Conservation (phyloP, 331 rosid genomes). For the Cucumis variabilis region DNA sequence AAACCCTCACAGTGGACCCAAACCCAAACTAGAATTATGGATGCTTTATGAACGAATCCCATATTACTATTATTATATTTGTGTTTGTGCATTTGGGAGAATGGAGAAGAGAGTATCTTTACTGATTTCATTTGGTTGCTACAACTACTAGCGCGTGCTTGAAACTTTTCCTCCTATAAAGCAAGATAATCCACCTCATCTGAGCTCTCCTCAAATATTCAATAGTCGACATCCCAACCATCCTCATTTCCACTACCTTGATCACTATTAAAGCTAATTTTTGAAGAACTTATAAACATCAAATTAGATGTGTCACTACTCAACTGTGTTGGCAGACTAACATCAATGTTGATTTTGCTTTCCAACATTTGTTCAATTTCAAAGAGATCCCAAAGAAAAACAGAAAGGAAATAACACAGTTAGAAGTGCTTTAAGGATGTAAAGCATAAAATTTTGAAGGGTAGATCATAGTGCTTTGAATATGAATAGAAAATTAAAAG, state of each 20-base stretch:
- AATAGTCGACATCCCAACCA: constrained; percentile 64
- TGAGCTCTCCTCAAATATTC: constrained; percentile 82
- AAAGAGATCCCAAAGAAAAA: constrained; percentile 41
- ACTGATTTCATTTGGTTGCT: constrained; percentile 52
- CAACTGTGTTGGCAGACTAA: constrained; percentile 71
- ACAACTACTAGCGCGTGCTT: constrained; percentile 39
- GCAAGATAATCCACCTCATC: constrained; percentile 79
- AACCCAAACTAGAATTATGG: background rate
- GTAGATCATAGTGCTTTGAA: background rate
- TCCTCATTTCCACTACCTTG: constrained; percentile 98
- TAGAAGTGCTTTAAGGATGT: constrained; percentile 13
- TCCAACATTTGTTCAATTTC: constrained; percentile 73
- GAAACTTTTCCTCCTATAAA: constrained; percentile 42
- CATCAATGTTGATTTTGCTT: constrained; percentile 70
- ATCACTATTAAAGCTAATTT: constrained; percentile 89
- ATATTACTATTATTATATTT: background rate
- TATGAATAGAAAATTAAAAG: background rate
- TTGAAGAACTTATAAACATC: constrained; percentile 80
- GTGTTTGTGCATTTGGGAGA: background rate
- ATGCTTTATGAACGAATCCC: background rate
- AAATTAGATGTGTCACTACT: constrained; percentile 79
- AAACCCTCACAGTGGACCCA: background rate
- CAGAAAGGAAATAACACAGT: constrained; percentile 25
- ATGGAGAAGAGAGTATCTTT: constrained; percentile 33
- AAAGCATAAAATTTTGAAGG: background rate